Evolutionary conservation across 768 basidiomycete species (phyloP).

Genomic region (Collybia sp.): DNA sequence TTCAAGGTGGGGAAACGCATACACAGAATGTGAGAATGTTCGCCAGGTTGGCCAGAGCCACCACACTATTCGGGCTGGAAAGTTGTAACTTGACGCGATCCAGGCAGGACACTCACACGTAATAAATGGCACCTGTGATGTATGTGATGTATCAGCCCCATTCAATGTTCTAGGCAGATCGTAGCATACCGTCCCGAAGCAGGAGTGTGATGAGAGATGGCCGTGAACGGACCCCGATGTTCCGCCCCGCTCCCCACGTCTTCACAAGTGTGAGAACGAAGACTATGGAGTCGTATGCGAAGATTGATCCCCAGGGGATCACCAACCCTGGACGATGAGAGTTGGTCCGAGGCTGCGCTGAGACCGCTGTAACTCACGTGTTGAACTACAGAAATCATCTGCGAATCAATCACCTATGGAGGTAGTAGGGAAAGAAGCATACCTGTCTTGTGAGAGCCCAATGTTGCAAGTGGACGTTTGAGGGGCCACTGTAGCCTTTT

Average conservation of each 20-base stretch:
- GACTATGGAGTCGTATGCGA: conserved; percentile 42
- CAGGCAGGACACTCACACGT: conserved; percentile 32
- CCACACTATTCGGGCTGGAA: conserved; percentile 28
- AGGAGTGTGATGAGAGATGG: conserved; percentile 36
- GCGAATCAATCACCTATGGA: too few species aligned
- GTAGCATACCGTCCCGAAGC: conserved; percentile 42
- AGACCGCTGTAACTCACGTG: conserved; percentile 6
- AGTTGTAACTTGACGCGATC: background rate
- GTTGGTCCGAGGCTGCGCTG: background rate
- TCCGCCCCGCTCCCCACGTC: conserved; percentile 31
- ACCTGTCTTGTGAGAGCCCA: conserved; percentile 24
- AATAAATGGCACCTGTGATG: conserved; percentile 46
- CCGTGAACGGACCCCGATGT: conserved; percentile 14
- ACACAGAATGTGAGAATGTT: conserved; percentile 32
- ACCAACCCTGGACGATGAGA: conserved; percentile 25
- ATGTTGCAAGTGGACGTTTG: conserved; percentile 28
- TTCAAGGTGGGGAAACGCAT: too few species aligned
- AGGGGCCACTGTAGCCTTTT: conserved; percentile 22
- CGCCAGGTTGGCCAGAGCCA: conserved; percentile 46
- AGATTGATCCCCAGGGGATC: conserved; percentile 45
- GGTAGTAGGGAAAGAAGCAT: conserved; percentile 6
- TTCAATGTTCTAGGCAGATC: background rate
- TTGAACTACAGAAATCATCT: conserved; percentile 8
- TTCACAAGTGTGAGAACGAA: conserved; percentile 44
- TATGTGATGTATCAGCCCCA: conserved; percentile 12